A percentile compares a stretch with the other conserved stretches of the same genome.
Conservation (phyloP, 2,329 filamentous ascomycete genomes). For the Claviceps quebecensis region DNA sequence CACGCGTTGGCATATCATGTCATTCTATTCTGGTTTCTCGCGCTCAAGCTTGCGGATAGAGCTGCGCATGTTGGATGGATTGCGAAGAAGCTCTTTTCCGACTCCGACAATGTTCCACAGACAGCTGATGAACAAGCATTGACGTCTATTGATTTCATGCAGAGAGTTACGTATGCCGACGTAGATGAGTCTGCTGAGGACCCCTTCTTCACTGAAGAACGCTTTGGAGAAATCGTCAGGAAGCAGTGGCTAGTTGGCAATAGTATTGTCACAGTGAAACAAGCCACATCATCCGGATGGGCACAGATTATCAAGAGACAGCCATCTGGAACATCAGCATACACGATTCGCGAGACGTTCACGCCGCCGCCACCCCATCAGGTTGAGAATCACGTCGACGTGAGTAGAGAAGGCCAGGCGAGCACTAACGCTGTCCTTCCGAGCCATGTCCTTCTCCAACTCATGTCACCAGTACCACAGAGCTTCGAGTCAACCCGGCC, state of each 20-base stretch:
- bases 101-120: constrained; percentile 54
- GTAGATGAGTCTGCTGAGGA: constrained; percentile 62
- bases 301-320: constrained; percentile 59
- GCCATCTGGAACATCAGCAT: constrained; percentile 51
- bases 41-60: constrained; percentile 71
- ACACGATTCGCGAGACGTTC: constrained; percentile 46
- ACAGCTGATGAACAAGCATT: constrained; percentile 82
- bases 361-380: constrained; percentile 44
- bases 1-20: constrained; percentile 90
- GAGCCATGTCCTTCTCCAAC: constrained; percentile 57
- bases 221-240: constrained; percentile 51
- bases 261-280: constrained; percentile 61
- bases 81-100: constrained; percentile 68
- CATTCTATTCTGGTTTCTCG: constrained; percentile 93
- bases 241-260: constrained; percentile 62
- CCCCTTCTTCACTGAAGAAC: constrained; percentile 47
- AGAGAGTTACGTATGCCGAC: constrained; percentile 73
- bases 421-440: constrained; percentile 52
- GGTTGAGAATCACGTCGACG: constrained; percentile 31
- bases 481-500: constrained; percentile 48
- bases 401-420: constrained; percentile 34
- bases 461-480: constrained; percentile 50
- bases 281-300: constrained; percentile 51
- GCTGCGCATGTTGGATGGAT: constrained; percentile 82
- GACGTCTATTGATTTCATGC: constrained; percentile 91